These are phyloP conservation scores for Phyllosticta paracitricarpa DNA, from an alignment of 2,329 filamentous ascomycete genomes.

Conservation along the genomic window DNA sequence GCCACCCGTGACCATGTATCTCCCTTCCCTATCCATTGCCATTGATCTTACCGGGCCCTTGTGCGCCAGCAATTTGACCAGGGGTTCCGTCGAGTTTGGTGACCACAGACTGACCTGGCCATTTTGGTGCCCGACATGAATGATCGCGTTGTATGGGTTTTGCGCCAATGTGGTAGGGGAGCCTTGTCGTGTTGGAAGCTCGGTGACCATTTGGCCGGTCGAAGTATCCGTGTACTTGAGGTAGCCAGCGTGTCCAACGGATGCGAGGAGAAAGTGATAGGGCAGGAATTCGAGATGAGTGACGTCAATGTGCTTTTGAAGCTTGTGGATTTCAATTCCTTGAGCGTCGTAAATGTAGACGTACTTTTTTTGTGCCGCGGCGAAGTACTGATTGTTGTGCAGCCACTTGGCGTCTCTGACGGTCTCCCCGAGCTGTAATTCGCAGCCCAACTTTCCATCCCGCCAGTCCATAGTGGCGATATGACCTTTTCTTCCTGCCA, in stretches of 20 bases:
- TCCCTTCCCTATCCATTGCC: constrained; percentile 77
- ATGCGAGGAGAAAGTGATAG: constrained; percentile 80
- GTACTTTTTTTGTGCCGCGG: constrained; percentile 90
- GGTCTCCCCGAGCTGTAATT: constrained; percentile 84
- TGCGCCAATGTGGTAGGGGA: constrained; percentile 74
- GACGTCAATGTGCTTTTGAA: constrained; percentile 84
- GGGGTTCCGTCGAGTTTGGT: constrained; percentile 73
- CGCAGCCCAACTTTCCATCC: constrained; percentile 80
- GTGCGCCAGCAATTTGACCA: constrained; percentile 88
- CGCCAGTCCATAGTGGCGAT: constrained; percentile 96
- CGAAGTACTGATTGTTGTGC: constrained; percentile 91
- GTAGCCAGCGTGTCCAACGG: constrained; percentile 64
- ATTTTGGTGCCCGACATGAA: constrained; percentile 91
- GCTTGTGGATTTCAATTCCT: constrained; percentile 84
- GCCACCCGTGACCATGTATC: constrained; percentile 91
- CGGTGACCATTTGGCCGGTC: constrained; percentile 78
- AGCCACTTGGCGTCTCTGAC: constrained; percentile 84
- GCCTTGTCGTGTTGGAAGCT: constrained; percentile 76
- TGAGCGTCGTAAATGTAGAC: constrained; percentile 92
- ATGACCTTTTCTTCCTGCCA: constrained; percentile 88
- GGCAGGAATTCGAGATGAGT: constrained; percentile 91
- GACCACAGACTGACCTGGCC: constrained; percentile 94
- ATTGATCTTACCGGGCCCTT: constrained; percentile 77
- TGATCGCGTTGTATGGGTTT: constrained; percentile 84
- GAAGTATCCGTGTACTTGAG: constrained; percentile 94